Base-by-base conservation (phyloP, 1,284 basidiomycete genomes). In the Leccinum insolens region DNA sequence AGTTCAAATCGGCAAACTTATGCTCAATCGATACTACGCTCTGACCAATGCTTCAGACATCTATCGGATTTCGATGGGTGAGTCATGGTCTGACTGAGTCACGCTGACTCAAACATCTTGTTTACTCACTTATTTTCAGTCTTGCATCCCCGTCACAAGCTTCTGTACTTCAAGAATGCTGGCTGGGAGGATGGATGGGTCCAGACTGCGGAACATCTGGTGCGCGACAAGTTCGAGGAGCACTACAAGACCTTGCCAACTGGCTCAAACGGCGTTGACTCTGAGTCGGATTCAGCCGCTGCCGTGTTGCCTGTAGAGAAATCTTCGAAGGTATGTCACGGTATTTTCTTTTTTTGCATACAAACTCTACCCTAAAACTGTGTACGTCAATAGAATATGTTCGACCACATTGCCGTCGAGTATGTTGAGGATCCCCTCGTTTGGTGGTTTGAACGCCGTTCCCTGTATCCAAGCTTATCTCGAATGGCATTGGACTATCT, bases 11-110 rank as follows among this genome's bases (percentile, higher is more conserved):
- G 73, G 72, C 4, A 75, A 72, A 46, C 68, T 68, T 4, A 75
- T 74, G 0, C 66, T 81, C 3, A 74, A 79, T 65, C 58, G 69
- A 22, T 78, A 80, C 64, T 79, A 80, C 61, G 37, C 59, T 2
- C 58, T 71, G 3, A 80, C 72, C 0, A 72, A 80, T 65, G 57
- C 71, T n/a, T 76, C 71, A 8, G 64, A 68, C 2, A 31, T 68
- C 2, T 71, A 71, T 63, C 17, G 6, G 0, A 66, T 70, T 58
- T 61, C 69, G 15, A 71, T 70, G 66, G 37, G 64, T 70, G 9
- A 37, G 34, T 37, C 34, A 8, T 2, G 28, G 28, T 31, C 28
- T 31, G 7, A 31, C 31, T 31, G 31, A 31, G 31, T 37, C 34
- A 37, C 34, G 2, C 39, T 12, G 39, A 41, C 39, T 41, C 6